These are phyloP conservation scores for Protomyces pachydermus DNA, from an alignment of 1,139 yeast genomes.

Conservation along the genomic window DNA sequence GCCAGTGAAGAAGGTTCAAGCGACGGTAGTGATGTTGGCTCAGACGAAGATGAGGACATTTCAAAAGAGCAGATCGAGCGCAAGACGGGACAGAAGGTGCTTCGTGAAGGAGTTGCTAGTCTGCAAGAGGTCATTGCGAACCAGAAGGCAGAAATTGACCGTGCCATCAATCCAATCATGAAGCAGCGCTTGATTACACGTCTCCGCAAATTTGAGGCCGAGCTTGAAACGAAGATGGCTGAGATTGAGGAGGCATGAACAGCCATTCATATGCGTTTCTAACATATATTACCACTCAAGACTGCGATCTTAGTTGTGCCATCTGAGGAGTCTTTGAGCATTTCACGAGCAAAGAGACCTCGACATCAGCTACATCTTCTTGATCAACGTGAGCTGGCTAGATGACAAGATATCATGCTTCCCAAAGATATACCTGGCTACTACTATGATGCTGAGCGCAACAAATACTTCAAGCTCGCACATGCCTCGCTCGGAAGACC, in stretches of 20 bases:
- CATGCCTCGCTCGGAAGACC: constrained; percentile 11
- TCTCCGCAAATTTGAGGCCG: constrained; percentile 70
- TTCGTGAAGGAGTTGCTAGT: constrained; percentile 81
- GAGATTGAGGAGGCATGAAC: constrained; percentile 9
- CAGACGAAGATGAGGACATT: constrained; percentile 50
- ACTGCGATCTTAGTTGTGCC: no score
- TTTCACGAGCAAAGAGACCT: no score
- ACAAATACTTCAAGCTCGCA: constrained; percentile 13
- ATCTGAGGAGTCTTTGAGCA: no score
- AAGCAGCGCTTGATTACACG: constrained; percentile 81
- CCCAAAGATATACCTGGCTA: constrained; percentile 16
- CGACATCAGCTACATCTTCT: no score
- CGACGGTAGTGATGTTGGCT: constrained; percentile 51
- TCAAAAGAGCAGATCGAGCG: constrained; percentile 44
- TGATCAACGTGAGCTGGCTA: neutral
- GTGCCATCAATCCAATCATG: constrained; percentile 82
- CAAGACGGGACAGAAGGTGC: constrained; percentile 60
- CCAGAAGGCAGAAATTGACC: constrained; percentile 66
- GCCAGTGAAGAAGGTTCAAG: constrained; percentile 42
- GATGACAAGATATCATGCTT: neutral
- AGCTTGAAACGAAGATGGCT: constrained; percentile 75
- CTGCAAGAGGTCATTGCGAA: constrained; percentile 71
- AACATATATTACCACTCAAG: no score
- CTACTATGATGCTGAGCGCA: constrained; percentile 15
- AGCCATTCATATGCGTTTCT: no score